Evolutionary conservation across 2,329 filamentous ascomycete genomes (phyloP).

Genomic region (Stemphylium beticola): DNA sequence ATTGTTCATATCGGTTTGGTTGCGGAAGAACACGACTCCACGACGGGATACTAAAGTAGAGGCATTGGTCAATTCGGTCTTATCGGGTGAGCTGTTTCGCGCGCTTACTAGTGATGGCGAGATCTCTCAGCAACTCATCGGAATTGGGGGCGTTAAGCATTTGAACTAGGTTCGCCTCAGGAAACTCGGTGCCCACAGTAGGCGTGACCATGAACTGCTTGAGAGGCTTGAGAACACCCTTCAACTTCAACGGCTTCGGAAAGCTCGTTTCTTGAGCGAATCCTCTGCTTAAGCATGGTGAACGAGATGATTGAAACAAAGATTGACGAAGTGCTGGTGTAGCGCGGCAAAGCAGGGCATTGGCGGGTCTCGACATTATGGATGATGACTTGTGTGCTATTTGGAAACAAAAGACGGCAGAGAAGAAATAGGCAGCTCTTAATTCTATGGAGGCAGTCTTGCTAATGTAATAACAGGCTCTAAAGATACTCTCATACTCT

Average conservation of each 20-base stretch:
- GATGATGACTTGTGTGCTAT: not conserved
- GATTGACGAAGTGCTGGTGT: not conserved
- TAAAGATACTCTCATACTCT: not conserved
- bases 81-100: not conserved
- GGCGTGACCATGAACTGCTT: constrained; percentile 10
- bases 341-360: not conserved
- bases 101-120: constrained; percentile 5
- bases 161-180: constrained; percentile 8
- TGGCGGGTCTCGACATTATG: constrained; percentile 9
- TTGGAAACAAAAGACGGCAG: not conserved
- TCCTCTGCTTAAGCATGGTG: constrained; percentile 7
- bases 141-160: constrained; percentile 9
- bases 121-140: constrained; percentile 9
- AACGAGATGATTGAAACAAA: not conserved
- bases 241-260: constrained; percentile 6
- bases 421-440: not conserved
- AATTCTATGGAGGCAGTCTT: not conserved
- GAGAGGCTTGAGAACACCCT: constrained; percentile 8
- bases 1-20: constrained; percentile 6
- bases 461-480: constrained; percentile 3
- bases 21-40: constrained; percentile 9
- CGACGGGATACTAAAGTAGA: not conserved
- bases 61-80: not conserved
- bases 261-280: constrained; percentile 11
- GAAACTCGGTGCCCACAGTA: constrained; percentile 11